Percentiles rank a stretch among this genome's conserved stretches.
phyloP scores from a whole-genome alignment of 306 rosid species.

The Casuarina glauca region DNA sequence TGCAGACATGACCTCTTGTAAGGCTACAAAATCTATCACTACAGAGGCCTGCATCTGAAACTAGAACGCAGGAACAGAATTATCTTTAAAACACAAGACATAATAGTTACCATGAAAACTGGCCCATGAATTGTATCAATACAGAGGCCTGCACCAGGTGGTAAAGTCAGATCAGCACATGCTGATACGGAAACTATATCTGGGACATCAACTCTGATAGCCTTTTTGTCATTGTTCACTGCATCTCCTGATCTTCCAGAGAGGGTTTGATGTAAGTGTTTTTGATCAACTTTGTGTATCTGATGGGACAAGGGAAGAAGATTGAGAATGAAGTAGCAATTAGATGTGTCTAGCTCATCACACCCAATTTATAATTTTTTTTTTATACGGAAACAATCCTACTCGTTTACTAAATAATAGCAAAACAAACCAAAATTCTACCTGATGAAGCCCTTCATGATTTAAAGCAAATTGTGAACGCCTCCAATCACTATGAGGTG shows the following conservation, averaged over 20 bases:
- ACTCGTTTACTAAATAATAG: not conserved
- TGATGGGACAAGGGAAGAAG: slow-evolving; percentile 28
- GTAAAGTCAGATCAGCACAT: slow-evolving; percentile 93
- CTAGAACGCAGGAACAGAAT: not conserved
- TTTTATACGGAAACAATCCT: not conserved
- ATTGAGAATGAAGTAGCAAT: slow-evolving; percentile 13
- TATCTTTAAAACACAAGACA: slow-evolving; percentile 4
- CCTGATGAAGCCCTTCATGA: slow-evolving; percentile 93
- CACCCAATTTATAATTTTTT: slow-evolving; percentile 14
- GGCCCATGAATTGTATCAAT: slow-evolving; percentile 78
- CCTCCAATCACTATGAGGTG: slow-evolving; percentile 96
- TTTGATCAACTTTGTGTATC: slow-evolving; percentile 64
- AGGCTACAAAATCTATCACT: not conserved
- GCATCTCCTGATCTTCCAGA: slow-evolving; percentile 60
- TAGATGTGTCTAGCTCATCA: slow-evolving; percentile 15
- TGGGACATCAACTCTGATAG: slow-evolving; percentile 74
- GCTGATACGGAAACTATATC: slow-evolving; percentile 91
- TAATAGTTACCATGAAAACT: slow-evolving; percentile 71
- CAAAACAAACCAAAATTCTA: slow-evolving; percentile 25
- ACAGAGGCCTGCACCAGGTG: slow-evolving; percentile 98
- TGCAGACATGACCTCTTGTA: not conserved
- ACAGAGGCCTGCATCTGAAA: not conserved
- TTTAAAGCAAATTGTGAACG: slow-evolving; percentile 82
- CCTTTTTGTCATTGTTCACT: slow-evolving; percentile 57
- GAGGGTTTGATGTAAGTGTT: slow-evolving; percentile 43